These are phyloP conservation scores for Stagonosporopsis chrysanthemi DNA, from an alignment of 2,329 filamentous ascomycete species.

Conservation along the genomic window DNA sequence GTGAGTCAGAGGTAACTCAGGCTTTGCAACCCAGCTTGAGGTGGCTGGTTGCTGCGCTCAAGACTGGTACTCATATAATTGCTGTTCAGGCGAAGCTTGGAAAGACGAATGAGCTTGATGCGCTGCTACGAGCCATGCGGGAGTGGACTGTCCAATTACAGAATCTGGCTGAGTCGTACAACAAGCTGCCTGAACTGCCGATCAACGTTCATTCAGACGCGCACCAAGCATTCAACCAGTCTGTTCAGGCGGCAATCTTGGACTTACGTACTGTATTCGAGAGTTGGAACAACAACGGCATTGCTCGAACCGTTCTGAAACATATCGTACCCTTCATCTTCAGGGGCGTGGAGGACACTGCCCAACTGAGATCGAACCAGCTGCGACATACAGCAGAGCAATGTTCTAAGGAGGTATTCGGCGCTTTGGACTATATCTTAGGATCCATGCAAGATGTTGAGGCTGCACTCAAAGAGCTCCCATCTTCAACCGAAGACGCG, in stretches of 20 bases:
- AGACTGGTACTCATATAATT: constrained; percentile 68
- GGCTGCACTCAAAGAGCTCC: constrained; percentile 62
- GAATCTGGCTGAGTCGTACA: constrained; percentile 25
- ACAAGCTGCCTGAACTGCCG: constrained; percentile 37
- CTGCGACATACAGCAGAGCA: constrained; percentile 39
- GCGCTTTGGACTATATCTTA: constrained; percentile 76
- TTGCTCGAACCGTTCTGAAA: constrained; percentile 53
- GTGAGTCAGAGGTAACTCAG: constrained; percentile 18
- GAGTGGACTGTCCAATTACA: constrained; percentile 33
- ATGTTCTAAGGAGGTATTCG: constrained; percentile 67
- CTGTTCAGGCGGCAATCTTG: constrained; percentile 20
- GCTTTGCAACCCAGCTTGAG: constrained; percentile 34
- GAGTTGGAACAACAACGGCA: constrained; percentile 31
- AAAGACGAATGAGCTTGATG: constrained; percentile 44
- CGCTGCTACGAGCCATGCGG: constrained; percentile 34
- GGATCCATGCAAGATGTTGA: constrained; percentile 79
- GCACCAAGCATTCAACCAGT: constrained; percentile 25
- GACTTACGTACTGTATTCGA: constrained; percentile 29
- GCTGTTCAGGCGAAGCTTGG: constrained; percentile 73
- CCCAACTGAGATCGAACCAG: constrained; percentile 4
- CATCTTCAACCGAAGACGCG: constrained; percentile 66
- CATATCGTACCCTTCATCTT: constrained; percentile 73
- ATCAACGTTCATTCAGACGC: constrained; percentile 34
- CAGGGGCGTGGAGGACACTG: constrained; percentile 12
- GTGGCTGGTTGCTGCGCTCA: constrained; percentile 76